phyloP scores from a whole-genome alignment of 169 alveolate species.

The Cystoisospora suis region DNA sequence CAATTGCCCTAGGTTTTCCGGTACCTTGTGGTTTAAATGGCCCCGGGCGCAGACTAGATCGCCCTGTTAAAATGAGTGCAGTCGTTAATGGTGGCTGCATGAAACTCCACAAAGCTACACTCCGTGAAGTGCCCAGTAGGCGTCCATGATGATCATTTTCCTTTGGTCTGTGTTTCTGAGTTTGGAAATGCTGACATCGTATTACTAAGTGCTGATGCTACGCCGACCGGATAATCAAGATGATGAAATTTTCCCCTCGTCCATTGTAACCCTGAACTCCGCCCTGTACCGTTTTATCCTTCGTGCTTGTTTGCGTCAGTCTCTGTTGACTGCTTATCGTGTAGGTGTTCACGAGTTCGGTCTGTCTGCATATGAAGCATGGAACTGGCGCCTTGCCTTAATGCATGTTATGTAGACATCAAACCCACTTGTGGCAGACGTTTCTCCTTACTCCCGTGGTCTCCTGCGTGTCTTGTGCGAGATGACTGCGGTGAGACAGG shows the following conservation, averaged over 20 bases:
- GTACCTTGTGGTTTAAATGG: constrained; percentile 33
- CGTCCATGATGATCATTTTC: not conserved
- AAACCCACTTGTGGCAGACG: constrained; percentile 28
- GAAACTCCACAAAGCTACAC: constrained; percentile 6
- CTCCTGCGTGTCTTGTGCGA: not conserved
- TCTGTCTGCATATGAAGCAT: constrained; percentile 22
- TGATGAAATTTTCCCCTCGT: too few relatives aligned
- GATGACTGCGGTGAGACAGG: not conserved
- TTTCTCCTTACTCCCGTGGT: constrained; percentile 18
- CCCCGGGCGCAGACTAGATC: not conserved
- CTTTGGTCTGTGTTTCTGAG: constrained; percentile 1
- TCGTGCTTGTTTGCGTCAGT: too few relatives aligned
- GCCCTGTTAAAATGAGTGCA: not conserved
- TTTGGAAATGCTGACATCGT: too few relatives aligned
- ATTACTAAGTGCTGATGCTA: too few relatives aligned
- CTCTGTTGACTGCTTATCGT: too few relatives aligned
- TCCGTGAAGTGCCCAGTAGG: not conserved
- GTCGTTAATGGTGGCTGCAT: not conserved
- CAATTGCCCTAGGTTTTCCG: not conserved
- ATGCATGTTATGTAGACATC: constrained; percentile 4
- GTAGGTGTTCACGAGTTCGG: constrained; percentile 34
- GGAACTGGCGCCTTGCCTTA: not conserved
- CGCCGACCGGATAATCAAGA: too few relatives aligned
- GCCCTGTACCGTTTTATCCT: too few relatives aligned
- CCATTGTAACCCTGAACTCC: too few relatives aligned